Evolutionary conservation across 2,329 filamentous ascomycete genomes (phyloP).

Genomic region (Aureobasidium musti): DNA sequence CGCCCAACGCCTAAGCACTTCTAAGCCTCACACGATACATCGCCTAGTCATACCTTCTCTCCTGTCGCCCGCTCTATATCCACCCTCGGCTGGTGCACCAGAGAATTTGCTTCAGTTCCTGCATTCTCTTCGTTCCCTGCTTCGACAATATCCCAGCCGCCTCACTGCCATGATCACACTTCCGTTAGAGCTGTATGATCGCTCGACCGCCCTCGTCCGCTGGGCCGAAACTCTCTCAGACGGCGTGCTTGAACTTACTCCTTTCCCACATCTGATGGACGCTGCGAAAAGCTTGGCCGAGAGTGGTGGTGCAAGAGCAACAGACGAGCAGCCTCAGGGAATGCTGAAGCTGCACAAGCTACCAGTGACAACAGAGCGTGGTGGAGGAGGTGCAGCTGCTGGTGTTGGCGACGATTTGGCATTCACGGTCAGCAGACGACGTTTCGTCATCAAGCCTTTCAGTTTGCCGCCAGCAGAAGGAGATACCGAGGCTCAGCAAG

Average conservation of each 20-base stretch:
- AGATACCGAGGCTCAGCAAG: conserved; percentile 64
- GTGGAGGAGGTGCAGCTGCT: conserved; percentile 71
- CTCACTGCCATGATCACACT: conserved; percentile 74
- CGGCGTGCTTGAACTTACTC: conserved; percentile 80
- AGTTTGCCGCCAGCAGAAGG: conserved; percentile 84
- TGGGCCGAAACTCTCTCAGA: conserved; percentile 87
- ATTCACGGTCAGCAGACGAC: conserved; percentile 82
- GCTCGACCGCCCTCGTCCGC: conserved; percentile 71
- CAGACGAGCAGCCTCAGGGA: conserved; percentile 79
- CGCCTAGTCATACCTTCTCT: conserved; percentile 82
- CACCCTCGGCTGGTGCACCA: conserved; percentile 68
- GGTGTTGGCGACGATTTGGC: conserved; percentile 77
- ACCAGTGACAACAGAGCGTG: conserved; percentile 83
- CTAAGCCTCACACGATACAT: conserved; percentile 66
- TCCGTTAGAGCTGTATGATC: conserved; percentile 76
- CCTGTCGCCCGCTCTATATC: conserved; percentile 83
- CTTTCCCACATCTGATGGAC: conserved; percentile 64
- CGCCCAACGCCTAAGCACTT: conserved; percentile 57
- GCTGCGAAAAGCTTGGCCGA: conserved; percentile 50
- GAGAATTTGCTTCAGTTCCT: conserved; percentile 76
- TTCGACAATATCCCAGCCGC: conserved; percentile 66
- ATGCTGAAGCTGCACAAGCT: conserved; percentile 80
- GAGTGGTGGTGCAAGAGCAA: conserved; percentile 54
- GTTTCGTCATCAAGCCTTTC: conserved; percentile 83
- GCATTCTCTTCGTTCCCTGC: conserved; percentile 72